phyloP scores from a whole-genome alignment of 2,329 filamentous ascomycete genomes.

The Aspergillus sp. region DNA sequence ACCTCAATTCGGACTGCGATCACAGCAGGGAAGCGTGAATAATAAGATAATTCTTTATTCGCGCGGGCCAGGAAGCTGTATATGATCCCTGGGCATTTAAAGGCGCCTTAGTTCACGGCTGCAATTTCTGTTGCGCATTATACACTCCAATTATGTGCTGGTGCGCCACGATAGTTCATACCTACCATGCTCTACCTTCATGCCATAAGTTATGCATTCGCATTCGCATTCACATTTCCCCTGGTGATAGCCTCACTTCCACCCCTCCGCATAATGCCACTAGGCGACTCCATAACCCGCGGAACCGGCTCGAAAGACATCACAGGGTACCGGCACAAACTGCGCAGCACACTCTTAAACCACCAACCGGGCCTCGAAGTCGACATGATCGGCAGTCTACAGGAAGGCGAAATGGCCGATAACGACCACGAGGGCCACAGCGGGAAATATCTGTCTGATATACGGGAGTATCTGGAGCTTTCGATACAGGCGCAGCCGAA shows the following conservation, averaged over 20 bases:
- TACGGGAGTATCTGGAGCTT: background rate
- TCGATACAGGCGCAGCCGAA: background rate
- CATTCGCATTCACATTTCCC: too few relatives aligned
- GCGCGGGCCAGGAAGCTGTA: too few relatives aligned
- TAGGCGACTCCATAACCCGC: slow-evolving; percentile 2
- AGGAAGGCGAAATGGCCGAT: background rate
- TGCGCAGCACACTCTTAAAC: background rate
- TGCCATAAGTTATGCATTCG: too few relatives aligned
- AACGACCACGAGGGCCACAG: background rate
- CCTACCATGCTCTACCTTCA: too few relatives aligned
- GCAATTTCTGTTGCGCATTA: too few relatives aligned
- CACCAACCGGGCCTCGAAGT: background rate
- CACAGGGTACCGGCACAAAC: background rate
- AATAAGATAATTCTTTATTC: too few relatives aligned
- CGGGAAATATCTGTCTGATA: background rate
- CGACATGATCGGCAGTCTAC: background rate
- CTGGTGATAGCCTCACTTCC: background rate
- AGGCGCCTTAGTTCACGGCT: too few relatives aligned
- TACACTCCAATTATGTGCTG: too few relatives aligned
- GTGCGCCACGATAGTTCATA: too few relatives aligned
- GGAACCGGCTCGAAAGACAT: background rate
- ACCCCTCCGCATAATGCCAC: slow-evolving; percentile 1
- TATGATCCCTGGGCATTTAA: too few relatives aligned
- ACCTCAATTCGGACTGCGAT: too few relatives aligned
- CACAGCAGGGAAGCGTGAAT: too few relatives aligned